These are phyloP conservation scores for Silene conica DNA, from an alignment of 148 eudicot genomes.

Conservation along the genomic window DNA sequence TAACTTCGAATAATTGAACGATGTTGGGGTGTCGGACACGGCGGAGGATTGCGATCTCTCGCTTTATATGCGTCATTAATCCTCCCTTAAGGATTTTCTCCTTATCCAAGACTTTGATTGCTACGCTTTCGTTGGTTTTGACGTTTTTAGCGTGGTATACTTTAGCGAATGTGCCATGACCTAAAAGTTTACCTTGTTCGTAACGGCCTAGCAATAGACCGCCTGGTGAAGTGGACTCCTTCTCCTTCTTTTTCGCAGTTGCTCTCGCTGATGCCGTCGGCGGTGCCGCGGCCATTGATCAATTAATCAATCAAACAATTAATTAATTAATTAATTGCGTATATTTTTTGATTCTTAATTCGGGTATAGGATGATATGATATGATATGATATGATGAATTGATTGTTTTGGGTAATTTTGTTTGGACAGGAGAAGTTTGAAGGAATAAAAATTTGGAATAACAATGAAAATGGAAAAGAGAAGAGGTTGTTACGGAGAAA, in stretches of 20 bases:
- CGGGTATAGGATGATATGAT: no score
- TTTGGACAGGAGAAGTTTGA: background rate
- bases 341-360: no score
- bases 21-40: conserved; percentile 59
- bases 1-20: conserved; percentile 56
- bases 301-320: no score
- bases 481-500: conserved; percentile 3
- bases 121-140: conserved; percentile 35
- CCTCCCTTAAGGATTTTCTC: conserved; percentile 61
- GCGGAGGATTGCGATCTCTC: conserved; percentile 53
- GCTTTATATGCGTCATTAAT: conserved; percentile 47
- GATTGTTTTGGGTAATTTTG: background rate
- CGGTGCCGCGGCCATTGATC: conserved; percentile 13
- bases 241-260: conserved; percentile 2
- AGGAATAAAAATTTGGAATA: background rate
- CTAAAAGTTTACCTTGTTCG: conserved; percentile 47
- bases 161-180: conserved; percentile 58
- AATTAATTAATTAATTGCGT: background rate
- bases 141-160: conserved; percentile 50
- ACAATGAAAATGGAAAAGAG: background rate
- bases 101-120: conserved; percentile 57
- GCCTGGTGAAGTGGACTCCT: background rate
- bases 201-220: conserved; percentile 44
- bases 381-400: background rate
- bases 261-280: conserved; percentile 8